Evolutionary conservation across 768 basidiomycete species (phyloP), one percentile per base, ranked within the genome.

Genomic region (Leccinum ochraceum): DNA sequence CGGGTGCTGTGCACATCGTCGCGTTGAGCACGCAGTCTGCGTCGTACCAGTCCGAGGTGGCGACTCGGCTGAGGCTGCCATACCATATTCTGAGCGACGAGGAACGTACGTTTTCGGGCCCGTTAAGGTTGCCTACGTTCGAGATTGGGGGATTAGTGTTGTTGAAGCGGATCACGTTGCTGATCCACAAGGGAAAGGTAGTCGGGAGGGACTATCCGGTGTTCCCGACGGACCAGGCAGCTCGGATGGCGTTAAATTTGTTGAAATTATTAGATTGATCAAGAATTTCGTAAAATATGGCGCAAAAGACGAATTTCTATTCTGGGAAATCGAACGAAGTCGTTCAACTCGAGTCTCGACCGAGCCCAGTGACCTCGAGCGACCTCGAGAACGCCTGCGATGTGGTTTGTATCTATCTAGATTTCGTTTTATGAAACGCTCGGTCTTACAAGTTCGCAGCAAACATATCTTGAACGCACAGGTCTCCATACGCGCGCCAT

Each of bases 391-490:
- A 42, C 63, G 10, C 37, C 30, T 20, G 36, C 59, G 42, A 71
- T 71, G 71, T 74, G 71, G 71, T 71, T 53, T 22, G 72, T 71
- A 56, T 24, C 17, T 42, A 42, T 24, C 39, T n/a, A n/a, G 22
- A 24, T 49, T 28, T 42, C 50, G 7, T 42, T 53, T 20, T 22
- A 44, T 9, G 10, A 34, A 30, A 51, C 17, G 39, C 53, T 64
- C 20, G 60, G 24, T 46, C 14, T 7, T 42, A 28, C 22, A 32
- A 36, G 39, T 42, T 63, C 56, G 26, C 60, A 97, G 95, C 79
- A 96, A 96, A 82, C 97, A 98, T 71, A 83, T 99, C 62, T 78
- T 99, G 54, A 99, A 99, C 76, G 93, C 92, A 0, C 96, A 98
- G 77, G 97, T 97, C 24, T 84, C 95, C 39, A 92, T 99, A 66